phyloP scores from a whole-genome alignment of 116 monocot species.

The Dioscorea cayenensis region DNA sequence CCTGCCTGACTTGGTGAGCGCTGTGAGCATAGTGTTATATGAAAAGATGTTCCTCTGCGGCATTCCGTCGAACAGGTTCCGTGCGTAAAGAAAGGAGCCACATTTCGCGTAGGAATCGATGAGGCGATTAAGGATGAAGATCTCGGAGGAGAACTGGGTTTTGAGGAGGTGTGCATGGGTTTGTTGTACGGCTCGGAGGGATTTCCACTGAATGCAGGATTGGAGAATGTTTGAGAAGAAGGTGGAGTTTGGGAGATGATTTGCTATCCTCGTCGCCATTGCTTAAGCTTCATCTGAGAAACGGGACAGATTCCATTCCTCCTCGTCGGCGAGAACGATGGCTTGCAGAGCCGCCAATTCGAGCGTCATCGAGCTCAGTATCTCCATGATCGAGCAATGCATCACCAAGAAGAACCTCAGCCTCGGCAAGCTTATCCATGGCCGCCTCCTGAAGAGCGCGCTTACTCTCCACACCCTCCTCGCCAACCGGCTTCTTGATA shows the following conservation, averaged over 20 bases:
- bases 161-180: conserved; percentile 43
- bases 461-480: conserved; percentile 39
- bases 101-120: conserved; percentile 49
- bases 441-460: conserved; percentile 33
- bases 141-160: conserved; percentile 42
- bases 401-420: conserved; percentile 17
- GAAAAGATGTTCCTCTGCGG: conserved; percentile 40
- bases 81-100: conserved; percentile 20
- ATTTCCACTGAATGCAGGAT: conserved; percentile 31
- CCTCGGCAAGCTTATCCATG: conserved; percentile 24
- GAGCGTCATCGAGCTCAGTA: conserved; percentile 9
- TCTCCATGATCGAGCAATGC: conserved; percentile 20
- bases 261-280: background rate
- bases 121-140: conserved; percentile 70
- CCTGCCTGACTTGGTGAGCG: conserved; percentile 14
- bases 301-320: background rate
- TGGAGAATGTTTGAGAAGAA: conserved; percentile 47
- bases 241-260: conserved; percentile 16
- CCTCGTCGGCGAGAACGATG: background rate
- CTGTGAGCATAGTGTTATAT: conserved; percentile 44
- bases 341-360: background rate
- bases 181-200: conserved; percentile 15
- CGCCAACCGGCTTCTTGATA: conserved; percentile 32
- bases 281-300: background rate
- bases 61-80: conserved; percentile 42